These are phyloP conservation scores for Yarrowia bubula DNA, from an alignment of 805 yeast species.

Conservation along the genomic window DNA sequence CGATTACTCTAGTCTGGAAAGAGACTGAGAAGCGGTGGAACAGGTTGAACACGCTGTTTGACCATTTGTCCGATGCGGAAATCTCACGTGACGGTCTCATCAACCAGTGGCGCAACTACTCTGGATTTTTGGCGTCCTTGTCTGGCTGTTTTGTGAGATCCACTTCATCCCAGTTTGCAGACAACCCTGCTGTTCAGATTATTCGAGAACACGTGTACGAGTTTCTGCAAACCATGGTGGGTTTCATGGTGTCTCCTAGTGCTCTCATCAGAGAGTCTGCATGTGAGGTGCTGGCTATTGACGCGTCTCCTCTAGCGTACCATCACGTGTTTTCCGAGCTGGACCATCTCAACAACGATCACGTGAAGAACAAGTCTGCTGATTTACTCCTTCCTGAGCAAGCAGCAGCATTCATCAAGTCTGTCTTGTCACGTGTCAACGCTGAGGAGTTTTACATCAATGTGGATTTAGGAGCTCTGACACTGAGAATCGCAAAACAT, in stretches of 20 bases:
- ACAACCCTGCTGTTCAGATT: conserved; percentile 14
- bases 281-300: conserved; percentile 66
- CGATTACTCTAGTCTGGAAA: conserved; percentile 46
- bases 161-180: conserved; percentile 28
- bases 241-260: conserved; percentile 43
- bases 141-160: conserved; percentile 35
- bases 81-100: conserved; percentile 25
- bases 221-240: conserved; percentile 39
- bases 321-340: conserved; percentile 49
- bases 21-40: conserved; percentile 53
- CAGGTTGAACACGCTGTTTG: conserved; percentile 33
- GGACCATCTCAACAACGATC: conserved; percentile 32
- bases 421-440: conserved; percentile 32
- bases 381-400: conserved; percentile 28
- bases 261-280: conserved; percentile 61
- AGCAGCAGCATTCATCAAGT: conserved; percentile 31
- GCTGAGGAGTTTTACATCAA: conserved; percentile 33
- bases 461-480: conserved; percentile 33
- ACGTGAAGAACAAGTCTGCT: conserved; percentile 6
- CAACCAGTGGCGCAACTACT: conserved; percentile 57
- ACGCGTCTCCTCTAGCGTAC: conserved; percentile 60
- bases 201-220: conserved; percentile 56
- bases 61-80: conserved; percentile 31
- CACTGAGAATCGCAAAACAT: conserved; percentile 31
- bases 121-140: conserved; percentile 70